Base-by-base conservation (phyloP, 2,329 filamentous ascomycete species). In the Hymenoscyphus repandus region DNA sequence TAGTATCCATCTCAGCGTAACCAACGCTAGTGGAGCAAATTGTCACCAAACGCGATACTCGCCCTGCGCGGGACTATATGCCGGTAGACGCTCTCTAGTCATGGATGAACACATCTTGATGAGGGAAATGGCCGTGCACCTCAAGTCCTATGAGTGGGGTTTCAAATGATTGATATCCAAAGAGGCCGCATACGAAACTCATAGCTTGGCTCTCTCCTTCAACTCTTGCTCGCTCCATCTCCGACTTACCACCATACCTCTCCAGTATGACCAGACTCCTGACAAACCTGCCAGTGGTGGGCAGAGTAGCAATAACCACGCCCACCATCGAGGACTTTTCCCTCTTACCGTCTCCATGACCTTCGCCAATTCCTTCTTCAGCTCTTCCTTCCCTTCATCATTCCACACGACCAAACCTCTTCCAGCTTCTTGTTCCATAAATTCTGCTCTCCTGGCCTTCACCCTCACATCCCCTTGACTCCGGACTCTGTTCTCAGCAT, bases 341-440 rank as follows among this genome's bases (percentile, higher is more conserved):
- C 63, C 72, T 62, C 74, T 76, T 34, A 96, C 71, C 53, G 77
- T 75, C 3, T 62, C 64, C 72, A 97, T 82, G 6, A 84, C 86
- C 52, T 71, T 73, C 46, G 77, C 75, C 10, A 97, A 72, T 67
- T 89, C 82, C 45, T 64, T 68, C 68, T 80, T 78, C 64, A 99
- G 68, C 55, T 90, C 81, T 33, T 82, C 83, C 63, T 76, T 83
- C 42, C 81, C 82, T 2, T 80, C 81, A 70, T 97, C 92, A 70
- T 99, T 99, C 88, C 88, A 93, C 20, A 99, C 78, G 32, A 96
- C 89, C 3, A 90, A 78, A 0, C 91, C 92, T 43, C 76, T 78
- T 3, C 81, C 82, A 40, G 70, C 66, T 46, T 75, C 79, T 41
- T 90, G 74, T 42, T 78, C 82, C 69, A 86, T 75, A 54, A 85